Evolutionary conservation across 352 stramenopile species (phyloP).

Genomic region (Aphanomyces cochlioides): DNA sequence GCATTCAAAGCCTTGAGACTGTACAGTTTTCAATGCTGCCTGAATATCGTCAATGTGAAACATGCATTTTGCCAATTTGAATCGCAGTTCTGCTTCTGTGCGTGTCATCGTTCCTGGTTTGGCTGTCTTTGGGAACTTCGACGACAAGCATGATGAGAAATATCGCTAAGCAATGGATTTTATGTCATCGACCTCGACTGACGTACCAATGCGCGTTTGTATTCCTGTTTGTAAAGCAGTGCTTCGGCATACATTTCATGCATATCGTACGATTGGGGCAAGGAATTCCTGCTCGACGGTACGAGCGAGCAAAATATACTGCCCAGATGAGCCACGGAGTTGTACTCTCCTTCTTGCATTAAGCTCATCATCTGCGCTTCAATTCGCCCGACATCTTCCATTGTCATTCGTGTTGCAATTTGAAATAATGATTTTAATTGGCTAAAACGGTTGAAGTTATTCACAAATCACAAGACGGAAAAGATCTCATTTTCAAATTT

Average conservation of each 20-base stretch:
- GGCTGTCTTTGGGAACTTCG: conserved; percentile 6
- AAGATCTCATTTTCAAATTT: no score
- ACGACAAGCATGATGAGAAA: conserved; percentile 42
- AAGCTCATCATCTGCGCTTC: conserved; percentile 16
- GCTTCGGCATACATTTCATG: conserved; percentile 46
- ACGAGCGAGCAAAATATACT: conserved; percentile 9
- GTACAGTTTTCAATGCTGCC: conserved; percentile 60
- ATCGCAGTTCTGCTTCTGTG: conserved; percentile 30
- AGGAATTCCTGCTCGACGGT: neutral
- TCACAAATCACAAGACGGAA: no score
- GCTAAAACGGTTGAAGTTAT: neutral
- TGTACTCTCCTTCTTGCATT: conserved; percentile 8
- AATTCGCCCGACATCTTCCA: neutral
- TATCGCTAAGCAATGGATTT: conserved; percentile 38
- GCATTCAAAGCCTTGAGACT: conserved; percentile 21
- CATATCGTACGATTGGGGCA: neutral
- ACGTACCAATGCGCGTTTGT: conserved; percentile 68
- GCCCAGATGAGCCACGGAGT: conserved; percentile 14
- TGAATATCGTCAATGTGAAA: conserved; percentile 51
- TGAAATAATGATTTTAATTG: conserved; percentile 3
- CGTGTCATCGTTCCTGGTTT: conserved; percentile 33
- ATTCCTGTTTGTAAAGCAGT: conserved; percentile 60
- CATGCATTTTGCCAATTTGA: conserved; percentile 72
- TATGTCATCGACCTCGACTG: neutral
- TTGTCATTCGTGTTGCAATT: neutral